Conservation (phyloP, 208 protist species). For the Leishmania gerbilli region DNA sequence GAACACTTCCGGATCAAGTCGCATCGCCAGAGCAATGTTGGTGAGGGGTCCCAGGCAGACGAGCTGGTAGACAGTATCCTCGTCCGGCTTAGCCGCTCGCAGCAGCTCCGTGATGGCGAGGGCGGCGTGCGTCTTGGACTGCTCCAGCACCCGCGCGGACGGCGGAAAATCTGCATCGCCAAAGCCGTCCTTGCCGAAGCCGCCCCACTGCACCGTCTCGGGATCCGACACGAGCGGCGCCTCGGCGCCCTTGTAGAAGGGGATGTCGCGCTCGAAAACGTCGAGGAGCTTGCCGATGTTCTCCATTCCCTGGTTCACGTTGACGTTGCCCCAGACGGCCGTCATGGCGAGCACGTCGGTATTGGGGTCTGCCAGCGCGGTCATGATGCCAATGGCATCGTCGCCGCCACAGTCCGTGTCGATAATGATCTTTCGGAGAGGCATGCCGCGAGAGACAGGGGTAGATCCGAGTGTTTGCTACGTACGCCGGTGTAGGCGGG, state of each 20-base stretch:
- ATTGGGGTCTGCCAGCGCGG: constrained; percentile 69
- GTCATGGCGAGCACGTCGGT: constrained; percentile 75
- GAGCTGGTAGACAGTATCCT: constrained; percentile 64
- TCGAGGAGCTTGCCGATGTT: constrained; percentile 84
- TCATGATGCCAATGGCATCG: constrained; percentile 87
- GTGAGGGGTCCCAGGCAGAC: constrained; percentile 76
- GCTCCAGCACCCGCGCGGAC: constrained; percentile 36
- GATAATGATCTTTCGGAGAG: constrained; percentile 79
- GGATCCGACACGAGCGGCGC: constrained; percentile 63
- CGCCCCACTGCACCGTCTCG: constrained; percentile 79
- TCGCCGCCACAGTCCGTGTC: constrained; percentile 87
- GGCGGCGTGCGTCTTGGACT: constrained; percentile 54
- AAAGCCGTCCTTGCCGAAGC: constrained; percentile 80
- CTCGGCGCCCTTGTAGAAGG: constrained; percentile 67
- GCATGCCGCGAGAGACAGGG: constrained; percentile 32
- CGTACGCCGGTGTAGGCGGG: not conserved
- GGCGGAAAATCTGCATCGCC: constrained; percentile 69
- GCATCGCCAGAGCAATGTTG: constrained; percentile 78
- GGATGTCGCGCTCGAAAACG: constrained; percentile 69
- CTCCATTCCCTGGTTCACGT: constrained; percentile 74
- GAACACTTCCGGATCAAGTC: constrained; percentile 56
- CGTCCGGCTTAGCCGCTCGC: constrained; percentile 31
- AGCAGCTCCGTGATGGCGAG: constrained; percentile 68
- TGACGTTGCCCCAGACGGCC: constrained; percentile 83
- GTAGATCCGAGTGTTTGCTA: not conserved